Evolutionary conservation across 148 eudicot genomes (phyloP), one percentile per base, ranked within the genome.

Genomic region (Linanthus parryae): DNA sequence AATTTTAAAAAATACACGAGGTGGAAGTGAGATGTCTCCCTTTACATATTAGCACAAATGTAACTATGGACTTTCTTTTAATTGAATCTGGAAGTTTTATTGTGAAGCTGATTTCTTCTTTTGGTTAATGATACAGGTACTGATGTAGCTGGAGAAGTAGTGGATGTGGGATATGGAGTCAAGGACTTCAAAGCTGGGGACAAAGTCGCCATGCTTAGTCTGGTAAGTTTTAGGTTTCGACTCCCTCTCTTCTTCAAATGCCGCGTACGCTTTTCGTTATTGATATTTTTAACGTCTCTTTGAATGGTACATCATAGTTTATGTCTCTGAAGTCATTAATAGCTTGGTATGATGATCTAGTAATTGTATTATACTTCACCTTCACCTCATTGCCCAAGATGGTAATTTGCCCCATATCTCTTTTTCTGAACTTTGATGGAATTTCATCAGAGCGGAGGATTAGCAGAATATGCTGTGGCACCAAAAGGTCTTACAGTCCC

Each of bases 141-240:
- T 68, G 95, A 87, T 67, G 49, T 83, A 44, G 91, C 95, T 17
- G 95, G 95, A 62, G 95, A 80, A 55, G 80, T 87, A 22, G 70
- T 73, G 27, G 71, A 78, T 58, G 57, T 60, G 71, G 95, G 95
- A 56, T 49, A 76, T 64, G 65, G 39, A 47, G 84, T 80, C 19
- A 62, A 44, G 16, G 76, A 73, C 17, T 78, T 83, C 44, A 75
- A 87, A 61, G 50, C 67, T 15, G 88, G 96, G 41, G 92, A 80
- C 71, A 80, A 83, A 65, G 88, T 87, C 14, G 72, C 84, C 20
- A 9, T 65, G 7, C 63, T 78, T 40, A 43, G 47, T 51, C 0
- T 9, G 18, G n/a, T 30, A 51, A 44, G 24, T 56, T 29, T 35
- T 49, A 49, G 31, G 54, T 49, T 7, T 49, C 36, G 0, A 34